Conservation (phyloP, 495 filamentous ascomycete species). For the Trichoderma virens region DNA sequence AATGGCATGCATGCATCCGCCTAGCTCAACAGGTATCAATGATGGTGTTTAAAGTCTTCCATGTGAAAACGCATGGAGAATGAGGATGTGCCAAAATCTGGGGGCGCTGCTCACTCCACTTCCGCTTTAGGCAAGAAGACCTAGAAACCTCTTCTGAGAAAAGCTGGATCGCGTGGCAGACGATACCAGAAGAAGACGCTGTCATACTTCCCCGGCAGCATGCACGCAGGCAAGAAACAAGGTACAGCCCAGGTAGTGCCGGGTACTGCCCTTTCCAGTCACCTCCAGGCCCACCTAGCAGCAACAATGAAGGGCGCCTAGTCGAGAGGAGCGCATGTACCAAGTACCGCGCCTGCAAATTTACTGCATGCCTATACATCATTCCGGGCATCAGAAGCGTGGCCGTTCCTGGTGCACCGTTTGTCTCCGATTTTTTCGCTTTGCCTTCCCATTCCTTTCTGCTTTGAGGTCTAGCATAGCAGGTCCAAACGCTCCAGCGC, state of each 20-base stretch:
- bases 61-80: no score
- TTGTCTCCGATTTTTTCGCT: not conserved
- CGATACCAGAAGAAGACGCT: not conserved
- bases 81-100: not conserved
- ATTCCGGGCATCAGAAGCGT: not conserved
- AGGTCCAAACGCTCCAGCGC: not conserved
- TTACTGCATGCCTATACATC: not conserved
- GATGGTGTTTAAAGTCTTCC: no score
- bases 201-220: not conserved
- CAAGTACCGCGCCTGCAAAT: not conserved
- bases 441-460: not conserved
- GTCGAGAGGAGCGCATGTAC: not conserved
- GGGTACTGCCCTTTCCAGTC: not conserved
- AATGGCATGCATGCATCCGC: no score
- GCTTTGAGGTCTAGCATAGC: not conserved
- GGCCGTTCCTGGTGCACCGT: not conserved
- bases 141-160: not conserved
- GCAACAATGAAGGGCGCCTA: not conserved
- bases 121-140: not conserved
- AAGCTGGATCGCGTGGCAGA: not conserved
- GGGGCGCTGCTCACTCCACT: not conserved
- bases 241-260: not conserved
- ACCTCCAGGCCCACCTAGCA: not conserved
- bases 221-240: not conserved
- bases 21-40: no score